Percentiles rank a stretch among this genome's conserved stretches.
Evolutionary conservation across 331 rosid species (phyloP).

Genomic region (Malus hybrid): DNA sequence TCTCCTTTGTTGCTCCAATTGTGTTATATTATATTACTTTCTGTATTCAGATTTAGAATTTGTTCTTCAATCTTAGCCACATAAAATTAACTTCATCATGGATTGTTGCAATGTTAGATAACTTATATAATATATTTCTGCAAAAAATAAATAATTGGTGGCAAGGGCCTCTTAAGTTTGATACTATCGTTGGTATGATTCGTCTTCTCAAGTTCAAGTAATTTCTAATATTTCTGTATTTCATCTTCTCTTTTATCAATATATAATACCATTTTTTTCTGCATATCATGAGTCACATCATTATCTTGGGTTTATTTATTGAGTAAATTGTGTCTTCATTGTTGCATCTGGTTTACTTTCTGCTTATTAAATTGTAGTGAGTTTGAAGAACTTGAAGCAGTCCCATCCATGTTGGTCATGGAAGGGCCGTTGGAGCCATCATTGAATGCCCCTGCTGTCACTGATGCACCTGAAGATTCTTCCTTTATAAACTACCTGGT

Average conservation of each 20-base stretch:
- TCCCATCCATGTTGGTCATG: constrained; percentile 38
- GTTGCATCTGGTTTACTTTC: not conserved
- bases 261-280: not conserved
- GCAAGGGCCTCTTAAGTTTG: not conserved
- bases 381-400: constrained; percentile 70
- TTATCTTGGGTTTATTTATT: not conserved
- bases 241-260: not conserved
- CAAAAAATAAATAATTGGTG: not conserved
- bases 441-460: constrained; percentile 42
- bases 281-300: not conserved
- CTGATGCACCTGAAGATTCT: constrained; percentile 53
- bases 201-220: not conserved
- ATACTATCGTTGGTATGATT: not conserved
- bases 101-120: not conserved
- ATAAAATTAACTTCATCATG: not conserved
- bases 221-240: not conserved
- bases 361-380: constrained; percentile 38
- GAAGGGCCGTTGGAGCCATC: constrained; percentile 62
- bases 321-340: not conserved
- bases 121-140: not conserved
- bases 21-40: not conserved
- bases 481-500: constrained; percentile 44
- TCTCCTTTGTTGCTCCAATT: not conserved
- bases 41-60: not conserved
- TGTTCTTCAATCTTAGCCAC: not conserved